Base-by-base conservation (phyloP, 495 filamentous ascomycete species). In the Penicillium herquei region DNA sequence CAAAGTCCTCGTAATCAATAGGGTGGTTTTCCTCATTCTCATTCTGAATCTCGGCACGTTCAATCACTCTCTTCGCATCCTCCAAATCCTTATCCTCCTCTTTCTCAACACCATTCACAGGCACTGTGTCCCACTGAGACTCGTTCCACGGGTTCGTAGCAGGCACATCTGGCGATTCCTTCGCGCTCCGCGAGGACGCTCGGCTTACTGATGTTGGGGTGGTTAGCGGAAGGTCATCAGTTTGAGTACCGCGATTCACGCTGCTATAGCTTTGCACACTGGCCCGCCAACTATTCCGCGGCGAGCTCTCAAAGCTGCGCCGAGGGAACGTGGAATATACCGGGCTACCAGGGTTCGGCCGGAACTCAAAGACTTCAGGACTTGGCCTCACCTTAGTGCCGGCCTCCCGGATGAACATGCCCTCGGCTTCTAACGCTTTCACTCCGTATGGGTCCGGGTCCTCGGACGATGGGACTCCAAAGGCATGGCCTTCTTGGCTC, bases 371-470 rank as follows among this genome's bases (percentile, higher is more conserved):
- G 53, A 84, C 81, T 17, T 87, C 88, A 69, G 81, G 86, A 32
- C 78, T 80, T 14, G 91, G 88, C 37, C 89, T 78, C 49, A 63
- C 66, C 41, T 81, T 81, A 2, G 88, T 87, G 16, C 90, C 90
- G 13, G 91, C 91, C 76, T 96, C 92, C 42, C 88, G 81, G 59
- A 96, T 92, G 61, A 91, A 87, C 44, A 96, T 77, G 8, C 92
- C 92, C 61, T 88, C 86, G 60, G 88, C 85, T 70, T 94, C 88
- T 39, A 96, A 72, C 31, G 92, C 91, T 31, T 89, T 83, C 17
- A 96, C 89, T 16, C 92, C 92, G 64, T 87, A 96, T 12, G 92
- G 92, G 67, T 96, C 92, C 30, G 92, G 91, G 42, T 91, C 87
- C 39, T 82, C 78, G 3, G 74, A 67, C 41, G 86, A 85, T 3